These are phyloP conservation scores for Fulvia fulva DNA, from an alignment of 2,329 filamentous ascomycete species.

Conservation along the genomic window DNA sequence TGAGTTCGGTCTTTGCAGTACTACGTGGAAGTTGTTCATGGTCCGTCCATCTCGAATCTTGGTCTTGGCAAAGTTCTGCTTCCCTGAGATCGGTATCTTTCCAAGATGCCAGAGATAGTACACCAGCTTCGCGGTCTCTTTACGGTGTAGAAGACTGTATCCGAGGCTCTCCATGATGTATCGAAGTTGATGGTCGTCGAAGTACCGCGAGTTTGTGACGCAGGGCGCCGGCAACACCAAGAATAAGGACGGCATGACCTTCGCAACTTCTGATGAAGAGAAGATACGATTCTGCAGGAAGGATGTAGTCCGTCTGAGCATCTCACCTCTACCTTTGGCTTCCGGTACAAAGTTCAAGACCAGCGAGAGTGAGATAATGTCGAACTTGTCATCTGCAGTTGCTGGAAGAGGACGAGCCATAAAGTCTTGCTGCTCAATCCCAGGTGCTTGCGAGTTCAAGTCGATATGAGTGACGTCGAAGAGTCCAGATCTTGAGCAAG, in stretches of 20 bases:
- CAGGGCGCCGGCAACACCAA: constrained; percentile 87
- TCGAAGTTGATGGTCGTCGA: constrained; percentile 65
- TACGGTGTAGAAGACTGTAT: constrained; percentile 62
- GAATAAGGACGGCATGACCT: constrained; percentile 55
- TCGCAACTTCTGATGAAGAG: constrained; percentile 7
- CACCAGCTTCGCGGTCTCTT: constrained; percentile 75
- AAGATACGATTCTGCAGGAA: constrained; percentile 53
- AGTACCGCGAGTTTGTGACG: constrained; percentile 83
- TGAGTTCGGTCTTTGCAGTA: not conserved
- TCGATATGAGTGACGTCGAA: constrained; percentile 83
- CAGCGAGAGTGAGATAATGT: constrained; percentile 85
- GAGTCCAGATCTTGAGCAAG: constrained; percentile 67
- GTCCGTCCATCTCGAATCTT: constrained; percentile 70
- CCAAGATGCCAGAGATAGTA: constrained; percentile 79
- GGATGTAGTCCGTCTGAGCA: constrained; percentile 71
- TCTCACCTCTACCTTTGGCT: constrained; percentile 68
- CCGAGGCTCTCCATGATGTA: constrained; percentile 75
- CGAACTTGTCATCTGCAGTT: constrained; percentile 63
- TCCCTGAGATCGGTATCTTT: constrained; percentile 21
- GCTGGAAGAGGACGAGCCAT: constrained; percentile 77
- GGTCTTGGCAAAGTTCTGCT: constrained; percentile 60
- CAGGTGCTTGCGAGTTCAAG: constrained; percentile 76
- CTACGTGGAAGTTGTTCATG: constrained; percentile 77
- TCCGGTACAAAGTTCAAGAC: constrained; percentile 94
- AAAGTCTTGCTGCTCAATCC: constrained; percentile 86